phyloP scores from a whole-genome alignment of 805 yeast species.

The Nakazawaea ishiwadae region DNA sequence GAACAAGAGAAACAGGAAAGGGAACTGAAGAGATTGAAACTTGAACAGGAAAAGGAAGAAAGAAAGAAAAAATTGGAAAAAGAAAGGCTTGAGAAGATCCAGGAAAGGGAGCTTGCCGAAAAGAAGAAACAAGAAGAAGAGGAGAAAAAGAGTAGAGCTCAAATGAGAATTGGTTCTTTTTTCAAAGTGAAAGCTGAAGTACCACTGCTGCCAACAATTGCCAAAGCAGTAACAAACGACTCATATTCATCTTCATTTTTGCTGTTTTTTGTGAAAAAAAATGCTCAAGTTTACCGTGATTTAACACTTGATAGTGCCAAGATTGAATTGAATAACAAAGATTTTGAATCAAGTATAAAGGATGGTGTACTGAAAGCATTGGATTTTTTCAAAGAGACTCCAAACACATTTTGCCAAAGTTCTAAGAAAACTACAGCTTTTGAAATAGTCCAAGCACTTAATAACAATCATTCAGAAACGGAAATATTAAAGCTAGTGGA shows the following conservation, averaged over 20 bases:
- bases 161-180: conserved; percentile 27
- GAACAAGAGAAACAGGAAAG: conserved; percentile 18
- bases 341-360: conserved; percentile 3
- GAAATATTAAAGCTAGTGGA: conserved; percentile 26
- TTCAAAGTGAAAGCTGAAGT: conserved; percentile 22
- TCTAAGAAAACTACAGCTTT: conserved; percentile 19
- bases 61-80: conserved; percentile 30
- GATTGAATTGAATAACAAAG: conserved; percentile 1
- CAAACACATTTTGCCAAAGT: not conserved
- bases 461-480: conserved; percentile 26
- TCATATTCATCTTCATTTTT: conserved; percentile 1
- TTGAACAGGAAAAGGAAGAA: conserved; percentile 21
- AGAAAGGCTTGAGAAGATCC: conserved; percentile 23
- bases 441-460: conserved; percentile 26
- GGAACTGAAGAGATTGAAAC: conserved; percentile 18
- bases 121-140: conserved; percentile 13
- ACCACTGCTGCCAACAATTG: not conserved
- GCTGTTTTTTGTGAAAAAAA: conserved; percentile 8
- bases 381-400: conserved; percentile 2
- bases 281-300: conserved; percentile 4
- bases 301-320: not conserved
- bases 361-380: not conserved
- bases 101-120: conserved; percentile 16
- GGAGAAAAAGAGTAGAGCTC: conserved; percentile 16
- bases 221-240: conserved; percentile 14